Conservation (phyloP, 495 filamentous ascomycete genomes). For the Penicillium argentinense region DNA sequence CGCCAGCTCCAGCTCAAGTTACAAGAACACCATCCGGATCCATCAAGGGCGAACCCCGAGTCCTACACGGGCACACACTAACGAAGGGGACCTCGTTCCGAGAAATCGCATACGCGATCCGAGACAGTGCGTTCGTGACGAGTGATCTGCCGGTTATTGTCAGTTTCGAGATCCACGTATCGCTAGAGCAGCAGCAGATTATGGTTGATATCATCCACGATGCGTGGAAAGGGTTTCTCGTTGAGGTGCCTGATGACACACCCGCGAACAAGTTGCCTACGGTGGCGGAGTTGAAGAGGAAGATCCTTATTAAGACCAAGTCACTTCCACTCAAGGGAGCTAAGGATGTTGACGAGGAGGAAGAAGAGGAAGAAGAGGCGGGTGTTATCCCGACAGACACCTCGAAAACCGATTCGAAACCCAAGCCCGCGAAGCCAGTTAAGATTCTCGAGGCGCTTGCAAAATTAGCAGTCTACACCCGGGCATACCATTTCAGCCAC, state of each 20-base stretch:
- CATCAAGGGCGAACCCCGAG: slow-evolving; percentile 63
- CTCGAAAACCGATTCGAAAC: too few species aligned
- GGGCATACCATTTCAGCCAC: slow-evolving; percentile 74
- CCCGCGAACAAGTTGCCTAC: slow-evolving; percentile 58
- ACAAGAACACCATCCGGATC: too few species aligned
- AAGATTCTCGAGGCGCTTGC: slow-evolving; percentile 77
- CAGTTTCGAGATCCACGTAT: slow-evolving; percentile 85
- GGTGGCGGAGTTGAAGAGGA: slow-evolving; percentile 63
- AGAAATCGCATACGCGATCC: slow-evolving; percentile 76
- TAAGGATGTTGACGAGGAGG: slow-evolving; percentile 27
- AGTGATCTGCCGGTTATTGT: slow-evolving; percentile 81
- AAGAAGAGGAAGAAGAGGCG: slow-evolving; percentile 19
- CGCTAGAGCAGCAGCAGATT: slow-evolving; percentile 72
- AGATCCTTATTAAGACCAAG: slow-evolving; percentile 92
- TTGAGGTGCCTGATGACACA: slow-evolving; percentile 55
- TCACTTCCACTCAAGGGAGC: slow-evolving; percentile 45
- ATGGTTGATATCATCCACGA: slow-evolving; percentile 90
- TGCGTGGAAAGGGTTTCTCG: slow-evolving; percentile 67
- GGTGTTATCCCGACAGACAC: too few species aligned
- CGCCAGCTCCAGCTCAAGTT: neutral
- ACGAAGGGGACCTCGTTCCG: slow-evolving; percentile 86
- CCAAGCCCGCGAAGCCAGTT: slow-evolving; percentile 47
- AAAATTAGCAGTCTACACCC: slow-evolving; percentile 77
- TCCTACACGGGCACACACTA: slow-evolving; percentile 86
- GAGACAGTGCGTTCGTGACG: slow-evolving; percentile 72